phyloP scores from a whole-genome alignment of 1,139 yeast genomes.

The Debaryomycetaceae sp. region DNA sequence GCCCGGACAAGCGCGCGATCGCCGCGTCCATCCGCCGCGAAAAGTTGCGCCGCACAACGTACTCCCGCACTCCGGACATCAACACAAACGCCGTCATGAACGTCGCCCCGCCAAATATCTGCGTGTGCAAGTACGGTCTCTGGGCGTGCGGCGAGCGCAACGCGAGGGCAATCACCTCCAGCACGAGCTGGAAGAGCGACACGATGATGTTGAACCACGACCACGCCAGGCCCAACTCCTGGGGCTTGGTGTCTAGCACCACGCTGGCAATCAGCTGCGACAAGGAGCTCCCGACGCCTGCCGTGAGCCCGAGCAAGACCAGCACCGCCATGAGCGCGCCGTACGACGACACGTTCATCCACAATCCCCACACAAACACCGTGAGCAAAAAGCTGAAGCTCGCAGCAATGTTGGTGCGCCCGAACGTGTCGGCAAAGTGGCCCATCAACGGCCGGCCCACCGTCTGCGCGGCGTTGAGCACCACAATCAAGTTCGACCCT shows the following conservation, averaged over 20 bases:
- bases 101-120: constrained; percentile 46
- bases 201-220: constrained; percentile 41
- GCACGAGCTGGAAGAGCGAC: constrained; percentile 32
- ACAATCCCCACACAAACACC: constrained; percentile 32
- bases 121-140: constrained; percentile 47
- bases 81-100: constrained; percentile 22
- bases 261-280: constrained; percentile 52
- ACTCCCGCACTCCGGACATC: constrained; percentile 22
- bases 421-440: constrained; percentile 41
- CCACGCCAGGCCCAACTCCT: constrained; percentile 50
- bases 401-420: constrained; percentile 44
- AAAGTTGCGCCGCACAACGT: constrained; percentile 12
- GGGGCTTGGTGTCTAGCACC: constrained; percentile 23
- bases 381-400: constrained; percentile 18
- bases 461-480: constrained; percentile 52
- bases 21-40: constrained; percentile 6
- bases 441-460: constrained; percentile 63
- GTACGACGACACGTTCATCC: constrained; percentile 47
- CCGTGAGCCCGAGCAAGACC: constrained; percentile 38
- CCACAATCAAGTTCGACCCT: constrained; percentile 50
- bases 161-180: constrained; percentile 39
- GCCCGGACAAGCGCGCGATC: constrained; percentile 3
- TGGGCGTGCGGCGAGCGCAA: constrained; percentile 17
- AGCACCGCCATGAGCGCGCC: constrained; percentile 43
- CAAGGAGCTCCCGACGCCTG: constrained; percentile 60